Conservation (phyloP, 192 early-diverging fungal genomes). For the Dimargaris xerosporica region DNA sequence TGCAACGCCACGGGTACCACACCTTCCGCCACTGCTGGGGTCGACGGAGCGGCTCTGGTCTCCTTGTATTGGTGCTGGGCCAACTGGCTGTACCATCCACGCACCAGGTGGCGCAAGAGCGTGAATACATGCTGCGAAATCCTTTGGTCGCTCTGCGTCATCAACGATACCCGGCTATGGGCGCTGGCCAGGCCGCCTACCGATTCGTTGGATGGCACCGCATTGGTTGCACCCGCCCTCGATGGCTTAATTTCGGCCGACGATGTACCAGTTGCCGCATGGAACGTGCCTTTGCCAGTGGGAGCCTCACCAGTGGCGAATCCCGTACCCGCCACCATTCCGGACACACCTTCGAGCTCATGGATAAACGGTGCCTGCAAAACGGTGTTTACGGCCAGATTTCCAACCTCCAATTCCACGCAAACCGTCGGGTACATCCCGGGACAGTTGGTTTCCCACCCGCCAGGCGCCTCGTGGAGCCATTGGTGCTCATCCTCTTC, state of each 20-base stretch:
- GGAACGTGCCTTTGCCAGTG: slow-evolving; percentile 9
- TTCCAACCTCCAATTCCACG: slow-evolving; percentile 65
- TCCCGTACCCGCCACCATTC: not conserved
- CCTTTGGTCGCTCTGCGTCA: slow-evolving; percentile 13
- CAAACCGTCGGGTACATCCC: slow-evolving; percentile 70
- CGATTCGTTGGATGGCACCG: slow-evolving; percentile 10
- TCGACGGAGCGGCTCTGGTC: not conserved
- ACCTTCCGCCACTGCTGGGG: not conserved
- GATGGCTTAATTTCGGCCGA: slow-evolving; percentile 19
- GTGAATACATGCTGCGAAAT: slow-evolving; percentile 39
- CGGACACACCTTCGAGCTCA: slow-evolving; percentile 46
- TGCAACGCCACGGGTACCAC: slow-evolving; percentile 19
- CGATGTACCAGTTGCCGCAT: slow-evolving; percentile 13
- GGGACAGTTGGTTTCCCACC: slow-evolving; percentile 58
- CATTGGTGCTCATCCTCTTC: slow-evolving; percentile 61
- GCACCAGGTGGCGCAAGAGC: slow-evolving; percentile 61
- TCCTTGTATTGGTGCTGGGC: slow-evolving; percentile 37
- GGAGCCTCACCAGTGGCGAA: not conserved
- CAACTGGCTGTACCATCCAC: slow-evolving; percentile 61
- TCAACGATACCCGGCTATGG: not conserved
- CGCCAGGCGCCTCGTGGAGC: slow-evolving; percentile 31
- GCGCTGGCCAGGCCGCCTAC: not conserved
- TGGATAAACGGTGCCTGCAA: slow-evolving; percentile 60
- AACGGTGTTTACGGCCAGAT: slow-evolving; percentile 72
- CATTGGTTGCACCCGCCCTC: not conserved